These are phyloP conservation scores for Simmondsia chinensis DNA, from an alignment of 148 eudicot species.

Conservation along the genomic window DNA sequence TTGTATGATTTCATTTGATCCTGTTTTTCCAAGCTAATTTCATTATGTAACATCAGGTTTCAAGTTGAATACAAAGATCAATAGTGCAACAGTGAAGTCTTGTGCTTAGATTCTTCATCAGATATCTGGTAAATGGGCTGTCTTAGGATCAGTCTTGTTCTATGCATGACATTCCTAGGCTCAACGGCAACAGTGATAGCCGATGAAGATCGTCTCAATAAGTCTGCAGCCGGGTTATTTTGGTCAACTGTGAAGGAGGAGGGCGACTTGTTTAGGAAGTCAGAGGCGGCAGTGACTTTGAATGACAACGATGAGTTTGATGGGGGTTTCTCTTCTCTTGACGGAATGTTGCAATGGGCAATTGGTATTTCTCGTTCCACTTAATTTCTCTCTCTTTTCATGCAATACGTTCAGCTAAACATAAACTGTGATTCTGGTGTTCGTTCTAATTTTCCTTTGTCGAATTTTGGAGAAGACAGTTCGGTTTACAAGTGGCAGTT, in stretches of 20 bases:
- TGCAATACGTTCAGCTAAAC: background rate
- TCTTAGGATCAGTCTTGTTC: slow-evolving; percentile 16
- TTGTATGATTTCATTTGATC: background rate
- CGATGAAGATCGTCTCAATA: slow-evolving; percentile 34
- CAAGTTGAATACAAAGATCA: too few species aligned
- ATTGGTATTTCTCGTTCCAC: slow-evolving; percentile 39
- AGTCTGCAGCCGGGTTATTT: slow-evolving; percentile 40
- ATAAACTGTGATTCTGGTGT: too few species aligned
- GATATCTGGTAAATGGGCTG: slow-evolving; percentile 17
- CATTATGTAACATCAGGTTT: too few species aligned
- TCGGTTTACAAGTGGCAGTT: too few species aligned
- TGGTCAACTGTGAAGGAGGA: slow-evolving; percentile 55
- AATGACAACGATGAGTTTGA: slow-evolving; percentile 46
- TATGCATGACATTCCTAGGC: slow-evolving; percentile 10
- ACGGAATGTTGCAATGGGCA: slow-evolving; percentile 92
- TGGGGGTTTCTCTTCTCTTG: slow-evolving; percentile 90
- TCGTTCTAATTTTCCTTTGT: too few species aligned
- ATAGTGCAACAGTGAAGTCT: too few species aligned
- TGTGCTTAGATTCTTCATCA: background rate
- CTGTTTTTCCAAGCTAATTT: slow-evolving; percentile 4
- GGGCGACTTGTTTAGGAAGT: slow-evolving; percentile 33
- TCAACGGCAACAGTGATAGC: slow-evolving; percentile 13
- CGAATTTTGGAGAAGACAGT: too few species aligned
- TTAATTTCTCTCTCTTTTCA: background rate
- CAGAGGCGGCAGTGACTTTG: slow-evolving; percentile 28